Percentiles rank a stretch among this genome's conserved stretches.
Conservation (phyloP, 305 asterid species). For the Solanum hybrid region DNA sequence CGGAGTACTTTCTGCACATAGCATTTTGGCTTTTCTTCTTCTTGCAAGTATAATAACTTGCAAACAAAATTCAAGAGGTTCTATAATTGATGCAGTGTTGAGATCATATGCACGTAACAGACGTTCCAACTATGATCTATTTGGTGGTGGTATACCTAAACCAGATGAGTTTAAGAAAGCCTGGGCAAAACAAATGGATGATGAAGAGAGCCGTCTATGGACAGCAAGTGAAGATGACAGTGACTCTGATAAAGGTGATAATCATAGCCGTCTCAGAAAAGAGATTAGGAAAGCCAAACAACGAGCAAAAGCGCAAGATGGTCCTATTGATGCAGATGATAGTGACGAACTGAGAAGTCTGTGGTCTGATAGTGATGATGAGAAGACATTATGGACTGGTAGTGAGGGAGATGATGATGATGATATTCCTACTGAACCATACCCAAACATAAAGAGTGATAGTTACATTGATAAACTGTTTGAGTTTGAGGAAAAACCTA, state of each 20-base stretch:
- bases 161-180: slow-evolving; percentile 60
- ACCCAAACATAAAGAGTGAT: slow-evolving; percentile 73
- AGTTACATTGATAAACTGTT: slow-evolving; percentile 54
- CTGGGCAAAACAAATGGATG: slow-evolving; percentile 76
- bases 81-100: slow-evolving; percentile 30
- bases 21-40: neutral
- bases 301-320: slow-evolving; percentile 51
- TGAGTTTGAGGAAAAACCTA: slow-evolving; percentile 76
- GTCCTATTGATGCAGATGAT: slow-evolving; percentile 74
- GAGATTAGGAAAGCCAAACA: slow-evolving; percentile 71
- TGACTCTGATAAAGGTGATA: slow-evolving; percentile 35
- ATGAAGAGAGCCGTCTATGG: slow-evolving; percentile 88
- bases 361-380: slow-evolving; percentile 78
- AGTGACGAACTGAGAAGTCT: slow-evolving; percentile 68
- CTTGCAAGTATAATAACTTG: neutral
- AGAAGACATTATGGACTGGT: slow-evolving; percentile 81
- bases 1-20: neutral
- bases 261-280: slow-evolving; percentile 44
- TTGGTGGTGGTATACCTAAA: slow-evolving; percentile 54
- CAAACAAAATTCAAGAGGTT: neutral
- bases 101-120: slow-evolving; percentile 54
- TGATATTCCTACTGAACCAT: slow-evolving; percentile 64
- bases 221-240: slow-evolving; percentile 74
- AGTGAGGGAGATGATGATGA: slow-evolving; percentile 71
- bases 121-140: slow-evolving; percentile 56